Percentiles rank a stretch among this genome's conserved stretches.
These are phyloP conservation scores for Allomyces macrogynus DNA, from an alignment of 192 early-diverging fungal genomes.

Conservation along the genomic window DNA sequence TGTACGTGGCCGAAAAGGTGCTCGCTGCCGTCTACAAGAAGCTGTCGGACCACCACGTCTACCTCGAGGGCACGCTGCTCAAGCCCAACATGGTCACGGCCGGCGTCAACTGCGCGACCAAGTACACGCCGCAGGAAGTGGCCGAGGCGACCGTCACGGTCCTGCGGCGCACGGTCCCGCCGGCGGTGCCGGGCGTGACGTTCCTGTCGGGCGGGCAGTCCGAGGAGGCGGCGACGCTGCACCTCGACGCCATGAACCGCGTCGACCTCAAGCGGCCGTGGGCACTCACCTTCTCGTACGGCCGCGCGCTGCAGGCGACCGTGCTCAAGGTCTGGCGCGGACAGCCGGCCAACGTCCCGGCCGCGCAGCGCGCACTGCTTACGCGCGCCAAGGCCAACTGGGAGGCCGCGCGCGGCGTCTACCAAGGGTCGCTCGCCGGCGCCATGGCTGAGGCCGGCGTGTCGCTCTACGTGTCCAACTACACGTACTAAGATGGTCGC, in stretches of 20 bases:
- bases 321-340: slow-evolving; percentile 19
- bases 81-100: slow-evolving; percentile 25
- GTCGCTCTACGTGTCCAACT: slow-evolving; percentile 19
- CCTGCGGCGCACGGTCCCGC: slow-evolving; percentile 19
- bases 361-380: slow-evolving; percentile 14
- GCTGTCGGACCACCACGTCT: slow-evolving; percentile 16
- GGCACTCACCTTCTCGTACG: slow-evolving; percentile 21
- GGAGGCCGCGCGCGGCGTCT: slow-evolving; percentile 13
- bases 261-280: slow-evolving; percentile 10
- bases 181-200: slow-evolving; percentile 21
- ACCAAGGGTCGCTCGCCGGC: slow-evolving; percentile 6
- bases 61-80: slow-evolving; percentile 19
- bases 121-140: slow-evolving; percentile 17
- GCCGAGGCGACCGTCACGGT: slow-evolving; percentile 18
- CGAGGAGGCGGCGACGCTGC: slow-evolving; percentile 16
- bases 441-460: slow-evolving; percentile 3
- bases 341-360: slow-evolving; percentile 16
- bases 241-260: slow-evolving; percentile 21
- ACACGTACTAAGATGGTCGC: slow-evolving; percentile 13
- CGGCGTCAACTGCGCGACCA: slow-evolving; percentile 15
- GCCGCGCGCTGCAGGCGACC: slow-evolving; percentile 20
- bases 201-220: slow-evolving; percentile 23
- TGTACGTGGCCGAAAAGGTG: slow-evolving; percentile 16
- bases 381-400: slow-evolving; percentile 17
- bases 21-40: slow-evolving; percentile 17